phyloP scores from a whole-genome alignment of 257 asterid species.

The Craterostigma plantagineum region DNA sequence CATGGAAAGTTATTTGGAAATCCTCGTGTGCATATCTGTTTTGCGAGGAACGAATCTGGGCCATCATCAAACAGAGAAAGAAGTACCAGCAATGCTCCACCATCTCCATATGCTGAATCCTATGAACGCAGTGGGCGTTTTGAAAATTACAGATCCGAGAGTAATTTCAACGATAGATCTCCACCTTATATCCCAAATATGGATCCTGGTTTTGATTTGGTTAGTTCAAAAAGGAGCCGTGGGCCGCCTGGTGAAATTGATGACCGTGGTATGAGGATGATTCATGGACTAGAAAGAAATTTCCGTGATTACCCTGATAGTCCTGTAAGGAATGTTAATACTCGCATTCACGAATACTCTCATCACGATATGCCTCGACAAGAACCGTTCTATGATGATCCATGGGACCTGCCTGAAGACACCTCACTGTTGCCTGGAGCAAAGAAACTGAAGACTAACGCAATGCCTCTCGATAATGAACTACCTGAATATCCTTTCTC shows the following conservation, averaged over 20 bases:
- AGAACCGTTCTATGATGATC: constrained; percentile 43
- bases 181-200: constrained; percentile 33
- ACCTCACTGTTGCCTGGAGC: constrained; percentile 35
- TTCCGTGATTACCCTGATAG: constrained; percentile 25
- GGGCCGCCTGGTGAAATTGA: constrained; percentile 28
- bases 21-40: constrained; percentile 79
- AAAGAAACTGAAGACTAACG: constrained; percentile 37
- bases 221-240: constrained; percentile 22
- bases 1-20: constrained; percentile 83
- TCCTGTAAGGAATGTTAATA: constrained; percentile 30
- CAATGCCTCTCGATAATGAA: constrained; percentile 38
- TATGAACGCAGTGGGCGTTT: constrained; percentile 27
- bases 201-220: constrained; percentile 21
- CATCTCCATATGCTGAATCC: constrained; percentile 45
- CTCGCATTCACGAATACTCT: constrained; percentile 35
- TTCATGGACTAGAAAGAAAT: constrained; percentile 19
- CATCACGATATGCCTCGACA: constrained; percentile 29
- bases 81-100: constrained; percentile 27
- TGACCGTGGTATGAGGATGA: constrained; percentile 32
- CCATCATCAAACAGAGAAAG: constrained; percentile 43
- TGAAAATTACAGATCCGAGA: constrained; percentile 26
- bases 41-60: constrained; percentile 60
- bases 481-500: constrained; percentile 68
- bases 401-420: constrained; percentile 94
- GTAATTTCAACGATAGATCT: constrained; percentile 34